Conservation (phyloP, 1,139 yeast genomes). For the Taiozyma onychis region DNA sequence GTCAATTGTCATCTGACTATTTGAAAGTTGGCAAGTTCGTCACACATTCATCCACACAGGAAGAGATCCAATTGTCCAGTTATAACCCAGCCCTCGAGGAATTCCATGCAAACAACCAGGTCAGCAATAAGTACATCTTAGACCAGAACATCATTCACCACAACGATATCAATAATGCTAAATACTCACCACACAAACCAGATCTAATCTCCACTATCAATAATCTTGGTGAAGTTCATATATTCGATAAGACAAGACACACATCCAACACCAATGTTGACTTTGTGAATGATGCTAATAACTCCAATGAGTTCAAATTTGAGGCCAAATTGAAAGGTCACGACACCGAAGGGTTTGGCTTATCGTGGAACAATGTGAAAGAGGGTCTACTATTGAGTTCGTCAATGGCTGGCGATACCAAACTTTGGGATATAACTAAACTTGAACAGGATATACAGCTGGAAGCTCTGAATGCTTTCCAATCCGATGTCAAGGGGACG, state of each 20-base stretch:
- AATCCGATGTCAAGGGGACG: slow-evolving; percentile 35
- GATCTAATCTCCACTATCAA: slow-evolving; percentile 70
- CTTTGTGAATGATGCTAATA: slow-evolving; percentile 1
- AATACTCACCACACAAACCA: slow-evolving; percentile 73
- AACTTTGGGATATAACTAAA: slow-evolving; percentile 45
- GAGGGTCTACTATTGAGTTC: slow-evolving; percentile 51
- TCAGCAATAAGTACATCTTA: slow-evolving; percentile 8
- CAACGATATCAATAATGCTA: slow-evolving; percentile 72
- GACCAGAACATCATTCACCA: slow-evolving; percentile 21
- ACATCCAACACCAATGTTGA: slow-evolving; percentile 12
- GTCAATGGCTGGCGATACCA: slow-evolving; percentile 54
- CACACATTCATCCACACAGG: slow-evolving; percentile 3
- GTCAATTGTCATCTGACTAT: slow-evolving; percentile 54
- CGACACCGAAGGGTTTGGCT: slow-evolving; percentile 53
- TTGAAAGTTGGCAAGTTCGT: slow-evolving; percentile 41
- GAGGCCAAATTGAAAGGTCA: slow-evolving; percentile 38
- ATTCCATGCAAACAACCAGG: slow-evolving; percentile 13
- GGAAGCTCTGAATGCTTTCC: slow-evolving; percentile 6
- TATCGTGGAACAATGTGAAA: slow-evolving; percentile 52
- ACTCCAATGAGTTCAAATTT: slow-evolving; percentile 13
- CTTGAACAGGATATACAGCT: slow-evolving; percentile 17
- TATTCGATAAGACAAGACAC: slow-evolving; percentile 53
- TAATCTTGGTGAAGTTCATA: slow-evolving; percentile 64
- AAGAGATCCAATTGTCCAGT: slow-evolving; percentile 12
- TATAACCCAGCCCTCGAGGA: slow-evolving; percentile 18